phyloP scores from a whole-genome alignment of 225 moss, liverwort and hornwort species.

The Climacium dendroides region DNA sequence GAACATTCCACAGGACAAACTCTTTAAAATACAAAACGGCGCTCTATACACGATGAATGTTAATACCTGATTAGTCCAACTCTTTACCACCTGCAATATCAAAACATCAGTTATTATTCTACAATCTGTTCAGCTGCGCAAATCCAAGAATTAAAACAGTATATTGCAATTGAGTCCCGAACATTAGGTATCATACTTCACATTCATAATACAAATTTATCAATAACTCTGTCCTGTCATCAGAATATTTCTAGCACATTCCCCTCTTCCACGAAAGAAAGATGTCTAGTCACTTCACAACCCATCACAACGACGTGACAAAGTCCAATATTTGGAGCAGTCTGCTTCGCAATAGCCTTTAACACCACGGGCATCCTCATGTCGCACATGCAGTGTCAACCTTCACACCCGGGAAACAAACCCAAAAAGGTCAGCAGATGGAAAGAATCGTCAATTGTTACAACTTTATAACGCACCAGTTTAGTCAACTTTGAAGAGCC shows the following conservation, averaged over 20 bases:
- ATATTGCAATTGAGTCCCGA: background rate
- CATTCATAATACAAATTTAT: background rate
- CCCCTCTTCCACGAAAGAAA: background rate
- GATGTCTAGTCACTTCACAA: constrained; percentile 3
- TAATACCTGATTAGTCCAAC: background rate
- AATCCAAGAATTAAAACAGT: background rate
- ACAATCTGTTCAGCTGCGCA: background rate
- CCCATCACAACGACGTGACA: background rate
- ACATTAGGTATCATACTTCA: background rate
- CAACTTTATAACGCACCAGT: background rate
- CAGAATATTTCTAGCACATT: background rate
- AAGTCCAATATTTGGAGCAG: background rate
- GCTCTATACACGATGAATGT: background rate
- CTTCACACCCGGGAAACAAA: background rate
- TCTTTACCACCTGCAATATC: background rate
- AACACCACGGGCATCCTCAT: background rate
- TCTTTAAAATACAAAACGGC: background rate
- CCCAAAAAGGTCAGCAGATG: background rate
- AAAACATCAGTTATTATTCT: background rate
- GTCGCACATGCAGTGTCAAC: constrained; percentile 5
- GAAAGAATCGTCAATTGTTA: background rate
- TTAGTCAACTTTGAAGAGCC: background rate
- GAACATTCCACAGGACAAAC: background rate
- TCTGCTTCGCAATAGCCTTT: background rate
- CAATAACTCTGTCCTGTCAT: background rate